Base-by-base conservation (phyloP, 345 rosid species). In the Melastoma malabathricum region DNA sequence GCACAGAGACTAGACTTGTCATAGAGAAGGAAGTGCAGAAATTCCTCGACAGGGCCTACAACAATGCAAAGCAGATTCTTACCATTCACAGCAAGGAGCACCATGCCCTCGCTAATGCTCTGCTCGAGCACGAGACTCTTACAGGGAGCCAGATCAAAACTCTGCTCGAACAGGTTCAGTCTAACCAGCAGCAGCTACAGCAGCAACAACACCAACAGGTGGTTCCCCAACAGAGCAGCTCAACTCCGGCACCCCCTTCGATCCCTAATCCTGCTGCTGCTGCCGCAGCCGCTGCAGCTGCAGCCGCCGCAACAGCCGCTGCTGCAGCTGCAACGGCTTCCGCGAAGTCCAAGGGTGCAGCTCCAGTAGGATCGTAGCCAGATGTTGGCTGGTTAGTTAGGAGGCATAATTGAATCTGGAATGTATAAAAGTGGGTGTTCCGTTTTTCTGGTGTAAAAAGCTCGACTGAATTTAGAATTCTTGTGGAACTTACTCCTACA, bases 1-100 rank as follows among this genome's bases (percentile, higher is more conserved):
- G 99, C 75, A 88, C 90, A 0, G 97, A 84, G 66, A 88, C 97
- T 10, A 79, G 95, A 71, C 90, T 84, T 59, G 83, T 88, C 51
- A 81, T 92, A 8, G 97, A 92, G 74, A 72, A 83, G 17, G 97
- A 92, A 65, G 95, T 92, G 70, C 83, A 62, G 62, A 10, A 46
- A 46, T 65, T 80, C 15, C 58, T 88, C 56, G 97, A 88, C 47
- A 79, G 71, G 71, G 97, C 97, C 52, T 88, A 84, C 60, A 73
- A 81, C 70, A 92, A 92, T 20, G 97, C 98, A 3, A 84, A 83
- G 62, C 73, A 55, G 23, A 87, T 92, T 47, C 95, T 92, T 23
- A 84, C 81, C 8, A 80, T 75, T 39, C 78, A 69, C 58, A 61
- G 69, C 69, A 83, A 83, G 77, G 94, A 92, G 73, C 97, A 69